Evolutionary conservation across 805 yeast species (phyloP).

Genomic region (Wickerhamomyces bovis): DNA sequence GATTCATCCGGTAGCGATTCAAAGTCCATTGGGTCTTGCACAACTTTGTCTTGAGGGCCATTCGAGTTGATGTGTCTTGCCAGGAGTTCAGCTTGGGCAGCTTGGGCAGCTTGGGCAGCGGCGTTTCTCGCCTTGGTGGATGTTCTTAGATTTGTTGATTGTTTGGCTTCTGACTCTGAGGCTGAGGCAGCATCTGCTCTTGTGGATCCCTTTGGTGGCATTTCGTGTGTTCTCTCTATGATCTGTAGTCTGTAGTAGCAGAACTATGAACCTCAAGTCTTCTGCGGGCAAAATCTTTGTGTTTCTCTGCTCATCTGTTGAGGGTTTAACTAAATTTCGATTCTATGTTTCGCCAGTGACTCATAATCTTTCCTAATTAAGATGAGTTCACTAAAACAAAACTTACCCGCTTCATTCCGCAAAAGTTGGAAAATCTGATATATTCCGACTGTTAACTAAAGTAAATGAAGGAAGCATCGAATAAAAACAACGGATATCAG

Average conservation of each 20-base stretch:
- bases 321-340: neutral
- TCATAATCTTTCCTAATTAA: neutral
- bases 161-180: constrained; percentile 19
- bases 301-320: too few species aligned
- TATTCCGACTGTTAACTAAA: neutral
- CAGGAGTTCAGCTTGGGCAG: constrained; percentile 62
- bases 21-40: constrained; percentile 63
- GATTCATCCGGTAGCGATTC: constrained; percentile 51
- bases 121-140: constrained; percentile 56
- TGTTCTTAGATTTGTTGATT: constrained; percentile 29
- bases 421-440: neutral
- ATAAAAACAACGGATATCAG: neutral
- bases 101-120: constrained; percentile 39
- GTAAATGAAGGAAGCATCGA: too few species aligned
- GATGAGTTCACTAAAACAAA: neutral
- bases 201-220: neutral
- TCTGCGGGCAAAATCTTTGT: too few species aligned
- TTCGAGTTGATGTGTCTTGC: constrained; percentile 68
- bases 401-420: neutral
- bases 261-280: too few species aligned
- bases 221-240: neutral
- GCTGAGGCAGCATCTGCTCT: constrained; percentile 15
- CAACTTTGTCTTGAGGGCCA: constrained; percentile 55
- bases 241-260: too few species aligned
- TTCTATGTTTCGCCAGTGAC: neutral